These are phyloP conservation scores for Neonectria ditissima DNA, from an alignment of 2,329 filamentous ascomycete genomes.

Conservation along the genomic window DNA sequence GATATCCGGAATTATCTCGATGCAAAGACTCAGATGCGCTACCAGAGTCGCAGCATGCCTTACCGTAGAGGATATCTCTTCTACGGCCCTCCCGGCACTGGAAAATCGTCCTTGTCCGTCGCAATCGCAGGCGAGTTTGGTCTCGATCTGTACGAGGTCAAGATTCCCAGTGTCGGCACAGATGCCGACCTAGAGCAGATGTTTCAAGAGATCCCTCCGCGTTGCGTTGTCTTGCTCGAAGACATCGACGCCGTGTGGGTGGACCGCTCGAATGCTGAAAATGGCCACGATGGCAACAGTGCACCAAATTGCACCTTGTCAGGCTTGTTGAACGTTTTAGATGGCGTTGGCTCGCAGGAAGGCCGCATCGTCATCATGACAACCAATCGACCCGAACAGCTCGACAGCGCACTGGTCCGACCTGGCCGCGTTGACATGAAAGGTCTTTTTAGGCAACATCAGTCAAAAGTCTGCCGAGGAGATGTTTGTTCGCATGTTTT, in stretches of 20 bases:
- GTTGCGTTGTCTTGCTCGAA: slow-evolving; percentile 66
- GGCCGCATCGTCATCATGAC: slow-evolving; percentile 81
- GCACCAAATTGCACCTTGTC: slow-evolving; percentile 64
- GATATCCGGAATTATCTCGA: slow-evolving; percentile 66
- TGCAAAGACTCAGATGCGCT: slow-evolving; percentile 64
- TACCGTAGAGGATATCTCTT: slow-evolving; percentile 69
- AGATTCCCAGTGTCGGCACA: slow-evolving; percentile 61
- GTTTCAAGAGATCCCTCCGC: slow-evolving; percentile 63
- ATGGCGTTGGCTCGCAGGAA: slow-evolving; percentile 77
- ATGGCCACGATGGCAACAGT: slow-evolving; percentile 31
- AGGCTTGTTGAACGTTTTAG: slow-evolving; percentile 76
- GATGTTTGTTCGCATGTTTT: slow-evolving; percentile 62
- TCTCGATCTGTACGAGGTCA: slow-evolving; percentile 62
- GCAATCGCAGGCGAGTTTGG: slow-evolving; percentile 64
- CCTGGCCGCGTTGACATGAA: slow-evolving; percentile 76
- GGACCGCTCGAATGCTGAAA: slow-evolving; percentile 39
- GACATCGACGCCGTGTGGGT: slow-evolving; percentile 62
- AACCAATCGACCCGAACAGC: slow-evolving; percentile 73
- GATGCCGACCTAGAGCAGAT: slow-evolving; percentile 64
- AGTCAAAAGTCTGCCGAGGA: slow-evolving; percentile 56
- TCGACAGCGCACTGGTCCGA: slow-evolving; percentile 73
- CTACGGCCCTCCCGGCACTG: slow-evolving; percentile 72
- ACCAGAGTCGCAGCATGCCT: slow-evolving; percentile 65
- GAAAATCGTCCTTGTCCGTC: slow-evolving; percentile 68
- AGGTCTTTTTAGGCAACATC: slow-evolving; percentile 67